Evolutionary conservation across 352 stramenopile species (phyloP), one percentile per base, ranked within the genome.

Genomic region (Globisporangium heterothallicum): DNA sequence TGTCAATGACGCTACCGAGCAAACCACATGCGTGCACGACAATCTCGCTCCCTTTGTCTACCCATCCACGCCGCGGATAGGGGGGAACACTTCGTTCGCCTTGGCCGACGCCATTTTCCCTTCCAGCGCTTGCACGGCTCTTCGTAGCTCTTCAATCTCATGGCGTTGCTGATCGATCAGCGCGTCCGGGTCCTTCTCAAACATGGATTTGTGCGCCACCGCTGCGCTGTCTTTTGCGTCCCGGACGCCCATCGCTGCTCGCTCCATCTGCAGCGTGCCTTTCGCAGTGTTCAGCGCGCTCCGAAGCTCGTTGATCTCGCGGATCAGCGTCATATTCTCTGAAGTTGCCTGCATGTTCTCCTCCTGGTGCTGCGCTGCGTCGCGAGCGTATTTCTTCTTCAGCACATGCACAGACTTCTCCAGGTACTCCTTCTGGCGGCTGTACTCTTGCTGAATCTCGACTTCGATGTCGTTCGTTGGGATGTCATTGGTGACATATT

Each of bases 301-400:
- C 13, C 92, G 85, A 29, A 98, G 74, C 49, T 92, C 72, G 57
- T 98, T 98, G 51, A 98, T 95, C 68, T 98, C 92, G 21, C 84
- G 82, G 29, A 95, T 97, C 16, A 98, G 80, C 51, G 88, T 63
- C 59, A 96, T 88, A 40, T 94, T 96, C 59, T 97, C 89, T 2
- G 78, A 74, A 6, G 72, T 87, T 19, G 77, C 76, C 5, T 66
- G 63, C 48, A 87, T 67, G 21, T 84, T 84, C 16, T 84, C 75
- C 4, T 67, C 61, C 53, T 90, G 74, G 30, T 93, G 81, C 29
- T 71, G 53, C 30, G 74, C 64, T 0, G 61, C 68, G 48, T 97
- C 88, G 26, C 86, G 85, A 13, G 67, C 61, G 38, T 97, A 84
- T 56, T 93, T 95, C 22, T 82, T 74, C 65, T 96, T 92, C 32